Evolutionary conservation across 495 filamentous ascomycete species (phyloP).

Genomic region (Pseudoneurospora amorphoporcata): DNA sequence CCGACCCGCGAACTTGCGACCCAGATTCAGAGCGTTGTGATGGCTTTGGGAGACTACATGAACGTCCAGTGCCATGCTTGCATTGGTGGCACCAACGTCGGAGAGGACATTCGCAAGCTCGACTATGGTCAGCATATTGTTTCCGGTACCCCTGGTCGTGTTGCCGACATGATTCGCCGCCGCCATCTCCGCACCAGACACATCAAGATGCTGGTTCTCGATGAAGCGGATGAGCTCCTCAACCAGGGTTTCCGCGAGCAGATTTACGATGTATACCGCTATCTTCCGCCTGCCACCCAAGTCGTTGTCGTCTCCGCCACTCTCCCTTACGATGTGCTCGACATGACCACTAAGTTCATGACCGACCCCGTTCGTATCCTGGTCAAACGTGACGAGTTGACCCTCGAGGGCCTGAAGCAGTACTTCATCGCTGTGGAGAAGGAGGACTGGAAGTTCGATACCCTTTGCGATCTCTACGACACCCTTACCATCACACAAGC

Average conservation of each 20-base stretch:
- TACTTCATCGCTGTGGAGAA: slow-evolving; percentile 99
- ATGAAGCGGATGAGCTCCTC: slow-evolving; percentile 98
- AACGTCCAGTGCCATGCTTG: slow-evolving; percentile 97
- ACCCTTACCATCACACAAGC: slow-evolving; percentile 98
- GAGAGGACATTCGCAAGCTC: slow-evolving; percentile 95
- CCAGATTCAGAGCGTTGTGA: slow-evolving; percentile 98
- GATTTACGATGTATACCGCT: slow-evolving; percentile 99
- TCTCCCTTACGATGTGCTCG: slow-evolving; percentile 96
- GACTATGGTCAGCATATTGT: slow-evolving; percentile 94
- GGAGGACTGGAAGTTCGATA: slow-evolving; percentile 99
- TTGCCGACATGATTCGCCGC: slow-evolving; percentile 97
- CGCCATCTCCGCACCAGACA: slow-evolving; percentile 85
- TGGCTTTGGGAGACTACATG: slow-evolving; percentile 99
- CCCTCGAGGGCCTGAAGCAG: slow-evolving; percentile 98
- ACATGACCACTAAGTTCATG: slow-evolving; percentile 99
- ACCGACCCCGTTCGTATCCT: slow-evolving; percentile 96
- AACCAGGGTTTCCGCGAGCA: slow-evolving; percentile 97
- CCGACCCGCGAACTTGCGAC: slow-evolving; percentile 96
- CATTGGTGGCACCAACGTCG: slow-evolving; percentile 95
- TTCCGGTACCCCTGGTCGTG: slow-evolving; percentile 93
- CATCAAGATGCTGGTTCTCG: slow-evolving; percentile 99
- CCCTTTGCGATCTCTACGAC: slow-evolving; percentile 96
- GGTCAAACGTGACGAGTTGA: slow-evolving; percentile 98
- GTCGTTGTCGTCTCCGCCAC: slow-evolving; percentile 95
- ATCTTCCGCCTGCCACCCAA: slow-evolving; percentile 93